Percentiles rank a stretch among this genome's conserved stretches.
Evolutionary conservation across 257 asterid genomes (phyloP).

Genomic region (Fraxinus quadrangulata): DNA sequence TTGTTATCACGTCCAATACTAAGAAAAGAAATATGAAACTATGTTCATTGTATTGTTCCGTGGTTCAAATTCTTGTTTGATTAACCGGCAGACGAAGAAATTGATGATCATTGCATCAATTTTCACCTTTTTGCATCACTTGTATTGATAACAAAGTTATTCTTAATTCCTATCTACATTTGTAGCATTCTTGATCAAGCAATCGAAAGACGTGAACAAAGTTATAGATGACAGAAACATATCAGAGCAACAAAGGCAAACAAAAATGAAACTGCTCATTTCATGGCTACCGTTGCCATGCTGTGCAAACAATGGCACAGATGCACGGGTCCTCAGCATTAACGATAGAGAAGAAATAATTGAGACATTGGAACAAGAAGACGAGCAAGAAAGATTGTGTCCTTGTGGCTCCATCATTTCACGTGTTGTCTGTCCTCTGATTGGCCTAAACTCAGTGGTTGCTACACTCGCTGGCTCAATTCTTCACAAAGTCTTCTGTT

Average conservation of each 20-base stretch:
- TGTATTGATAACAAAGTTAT: not conserved
- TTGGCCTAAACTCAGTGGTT: constrained; percentile 83
- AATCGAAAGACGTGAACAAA: constrained; percentile 54
- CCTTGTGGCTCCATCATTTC: constrained; percentile 92
- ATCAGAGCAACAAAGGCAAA: constrained; percentile 40
- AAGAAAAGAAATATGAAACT: too few relatives aligned
- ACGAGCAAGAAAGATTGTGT: constrained; percentile 83
- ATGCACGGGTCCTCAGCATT: constrained; percentile 60
- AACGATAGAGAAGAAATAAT: constrained; percentile 66
- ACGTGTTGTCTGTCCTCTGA: constrained; percentile 75
- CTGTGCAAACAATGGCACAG: constrained; percentile 75
- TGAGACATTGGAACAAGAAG: constrained; percentile 45
- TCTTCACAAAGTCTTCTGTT: constrained; percentile 56
- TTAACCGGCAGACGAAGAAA: not conserved
- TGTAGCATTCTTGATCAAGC: constrained; percentile 72
- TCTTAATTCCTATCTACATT: not conserved
- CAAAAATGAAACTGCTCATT: constrained; percentile 62
- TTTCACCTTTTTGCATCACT: too few relatives aligned
- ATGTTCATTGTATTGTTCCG: too few relatives aligned
- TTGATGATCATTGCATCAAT: not conserved
- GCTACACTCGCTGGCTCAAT: constrained; percentile 68
- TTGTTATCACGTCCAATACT: not conserved
- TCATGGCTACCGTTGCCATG: constrained; percentile 88
- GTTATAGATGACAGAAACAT: constrained; percentile 25
- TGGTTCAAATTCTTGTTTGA: not conserved